These are phyloP conservation scores for Acer campestre DNA, from an alignment of 345 rosid genomes.

Conservation along the genomic window DNA sequence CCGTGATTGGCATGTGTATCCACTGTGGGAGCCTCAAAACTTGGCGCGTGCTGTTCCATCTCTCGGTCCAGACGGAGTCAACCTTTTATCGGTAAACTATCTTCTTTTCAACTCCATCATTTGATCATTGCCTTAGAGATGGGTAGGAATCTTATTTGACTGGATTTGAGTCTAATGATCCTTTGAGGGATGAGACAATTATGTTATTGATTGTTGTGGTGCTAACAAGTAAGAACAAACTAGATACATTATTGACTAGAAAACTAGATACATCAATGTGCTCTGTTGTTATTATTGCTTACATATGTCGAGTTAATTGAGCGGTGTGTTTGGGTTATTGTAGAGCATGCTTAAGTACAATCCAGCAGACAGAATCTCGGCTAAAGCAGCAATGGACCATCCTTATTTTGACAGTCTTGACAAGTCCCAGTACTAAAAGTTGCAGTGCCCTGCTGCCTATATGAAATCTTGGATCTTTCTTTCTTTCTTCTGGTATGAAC, in stretches of 20 bases:
- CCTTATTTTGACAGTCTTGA: slow-evolving; percentile 87
- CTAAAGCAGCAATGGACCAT: slow-evolving; percentile 89
- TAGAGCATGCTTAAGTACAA: slow-evolving; percentile 84
- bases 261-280: too few relatives aligned
- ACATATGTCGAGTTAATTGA: not conserved
- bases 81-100: slow-evolving; percentile 67
- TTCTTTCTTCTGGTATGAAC: not conserved
- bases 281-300: not conserved
- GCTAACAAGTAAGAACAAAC: too few relatives aligned
- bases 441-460: not conserved
- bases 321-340: slow-evolving; percentile 25
- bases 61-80: slow-evolving; percentile 79
- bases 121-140: too few relatives aligned
- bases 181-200: too few relatives aligned
- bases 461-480: not conserved
- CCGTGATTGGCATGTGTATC: slow-evolving; percentile 94
- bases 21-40: slow-evolving; percentile 79
- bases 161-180: too few relatives aligned
- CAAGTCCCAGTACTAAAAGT: slow-evolving; percentile 81
- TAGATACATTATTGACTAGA: too few relatives aligned
- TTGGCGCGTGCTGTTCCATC: slow-evolving; percentile 71
- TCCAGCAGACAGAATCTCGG: slow-evolving; percentile 86
- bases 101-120: not conserved
- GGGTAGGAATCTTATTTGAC: too few relatives aligned
- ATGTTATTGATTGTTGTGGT: too few relatives aligned